Evolutionary conservation across 495 filamentous ascomycete genomes (phyloP).

Genomic region (Filosporella fistucella): DNA sequence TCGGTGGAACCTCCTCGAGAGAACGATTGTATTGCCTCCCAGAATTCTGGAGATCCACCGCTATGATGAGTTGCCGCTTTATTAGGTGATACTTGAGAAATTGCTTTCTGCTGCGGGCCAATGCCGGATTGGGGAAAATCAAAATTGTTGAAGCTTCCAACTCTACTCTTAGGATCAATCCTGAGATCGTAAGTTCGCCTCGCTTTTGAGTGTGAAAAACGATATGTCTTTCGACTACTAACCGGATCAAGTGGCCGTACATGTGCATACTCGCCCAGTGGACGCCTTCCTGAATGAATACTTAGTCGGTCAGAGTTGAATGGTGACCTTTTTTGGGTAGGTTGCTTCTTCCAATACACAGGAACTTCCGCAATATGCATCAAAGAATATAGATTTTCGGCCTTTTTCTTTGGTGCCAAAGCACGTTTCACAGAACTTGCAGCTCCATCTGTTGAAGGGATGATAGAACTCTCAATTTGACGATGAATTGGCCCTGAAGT

Average conservation of each 20-base stretch:
- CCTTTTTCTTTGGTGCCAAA: not conserved
- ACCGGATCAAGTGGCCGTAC: conserved; percentile 4
- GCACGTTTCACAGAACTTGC: not conserved
- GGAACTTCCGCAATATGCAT: conserved; percentile 18
- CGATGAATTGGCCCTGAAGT: not conserved
- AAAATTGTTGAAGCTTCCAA: not conserved
- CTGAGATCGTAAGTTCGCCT: conserved; percentile 18
- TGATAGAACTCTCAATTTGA: not conserved
- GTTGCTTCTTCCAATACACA: conserved; percentile 8
- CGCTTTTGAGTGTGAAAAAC: not conserved
- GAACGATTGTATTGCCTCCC: not conserved
- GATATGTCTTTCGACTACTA: conserved; percentile 4
- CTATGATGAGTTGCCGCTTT: not conserved
- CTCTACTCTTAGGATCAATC: conserved; percentile 6
- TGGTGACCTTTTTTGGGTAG: not conserved
- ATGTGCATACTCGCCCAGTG: conserved; percentile 2
- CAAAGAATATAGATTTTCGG: conserved; percentile 7
- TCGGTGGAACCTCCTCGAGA: not conserved
- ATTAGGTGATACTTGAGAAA: not conserved
- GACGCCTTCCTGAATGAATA: not conserved
- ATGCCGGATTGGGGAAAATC: not conserved
- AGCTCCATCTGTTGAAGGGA: conserved; percentile 12
- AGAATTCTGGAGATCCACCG: not conserved
- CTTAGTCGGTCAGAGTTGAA: not conserved
- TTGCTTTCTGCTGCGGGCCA: not conserved